These are phyloP conservation scores for Knoxia roxburghii DNA, from an alignment of 257 asterid genomes.

Conservation along the genomic window DNA sequence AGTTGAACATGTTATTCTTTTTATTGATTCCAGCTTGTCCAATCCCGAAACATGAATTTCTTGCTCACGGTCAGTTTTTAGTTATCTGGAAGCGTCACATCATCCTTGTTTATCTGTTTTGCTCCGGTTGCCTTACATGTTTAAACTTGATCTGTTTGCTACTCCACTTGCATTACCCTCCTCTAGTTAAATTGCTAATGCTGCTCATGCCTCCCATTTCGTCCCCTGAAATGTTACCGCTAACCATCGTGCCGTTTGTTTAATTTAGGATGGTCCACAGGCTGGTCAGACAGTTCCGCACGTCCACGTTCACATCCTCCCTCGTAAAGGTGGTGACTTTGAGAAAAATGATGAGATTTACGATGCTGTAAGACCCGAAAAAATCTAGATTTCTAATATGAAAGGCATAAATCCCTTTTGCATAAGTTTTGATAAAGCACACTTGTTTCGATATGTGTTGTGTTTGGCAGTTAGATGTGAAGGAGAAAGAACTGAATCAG, in stretches of 20 bases:
- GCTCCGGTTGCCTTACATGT: not conserved
- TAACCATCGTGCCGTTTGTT: constrained; percentile 11
- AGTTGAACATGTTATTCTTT: not conserved
- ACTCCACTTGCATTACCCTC: not conserved
- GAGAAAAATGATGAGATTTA: constrained; percentile 80
- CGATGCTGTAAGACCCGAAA: constrained; percentile 61
- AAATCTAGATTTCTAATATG: not conserved
- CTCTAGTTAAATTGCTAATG: not conserved
- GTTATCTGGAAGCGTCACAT: not conserved
- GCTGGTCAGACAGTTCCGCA: constrained; percentile 94
- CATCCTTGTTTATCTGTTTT: not conserved
- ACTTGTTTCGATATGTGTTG: not conserved
- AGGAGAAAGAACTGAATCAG: constrained; percentile 81
- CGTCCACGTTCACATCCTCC: constrained; percentile 81
- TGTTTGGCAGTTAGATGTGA: constrained; percentile 54
- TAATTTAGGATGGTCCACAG: constrained; percentile 75
- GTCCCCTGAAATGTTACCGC: not conserved
- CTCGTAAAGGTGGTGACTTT: constrained; percentile 75
- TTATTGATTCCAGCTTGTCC: not conserved
- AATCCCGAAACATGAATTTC: not conserved
- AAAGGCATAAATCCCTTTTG: not conserved
- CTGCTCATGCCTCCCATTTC: not conserved
- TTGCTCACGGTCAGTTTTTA: not conserved
- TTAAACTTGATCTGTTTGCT: not conserved
- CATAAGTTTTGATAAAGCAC: constrained; percentile 2